Percentiles rank a stretch among this genome's conserved stretches.
Evolutionary conservation across 2,329 filamentous ascomycete genomes (phyloP).

Genomic region (Colletotrichum viniferum): DNA sequence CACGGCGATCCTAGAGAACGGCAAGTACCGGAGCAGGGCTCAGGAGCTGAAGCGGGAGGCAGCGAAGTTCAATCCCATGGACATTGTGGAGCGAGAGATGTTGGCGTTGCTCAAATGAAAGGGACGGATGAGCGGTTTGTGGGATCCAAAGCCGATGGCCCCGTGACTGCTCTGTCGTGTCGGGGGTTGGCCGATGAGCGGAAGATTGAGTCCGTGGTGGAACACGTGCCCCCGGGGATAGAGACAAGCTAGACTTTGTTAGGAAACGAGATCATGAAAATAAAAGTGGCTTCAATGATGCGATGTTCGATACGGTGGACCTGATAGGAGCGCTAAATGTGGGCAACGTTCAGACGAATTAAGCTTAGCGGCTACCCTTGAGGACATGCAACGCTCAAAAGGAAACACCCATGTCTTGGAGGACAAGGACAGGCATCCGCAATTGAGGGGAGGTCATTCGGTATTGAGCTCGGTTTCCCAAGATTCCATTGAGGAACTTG

Average conservation of each 20-base stretch:
- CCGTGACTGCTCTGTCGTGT: not conserved
- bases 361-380: not conserved
- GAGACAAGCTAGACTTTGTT: not conserved
- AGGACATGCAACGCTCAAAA: not conserved
- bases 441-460: not conserved
- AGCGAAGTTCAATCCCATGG: not conserved
- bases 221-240: not conserved
- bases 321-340: not conserved
- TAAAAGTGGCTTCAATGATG: constrained; percentile 5
- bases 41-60: constrained; percentile 22
- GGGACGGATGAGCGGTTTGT: not conserved
- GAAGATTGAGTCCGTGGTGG: not conserved
- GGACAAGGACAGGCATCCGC: not conserved
- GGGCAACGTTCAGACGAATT: not conserved
- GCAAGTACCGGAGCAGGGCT: constrained; percentile 31
- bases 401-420: not conserved
- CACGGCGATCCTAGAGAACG: constrained; percentile 31
- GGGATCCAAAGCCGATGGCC: not conserved
- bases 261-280: not conserved
- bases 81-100: not conserved
- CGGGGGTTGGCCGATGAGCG: not conserved
- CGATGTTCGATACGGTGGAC: not conserved
- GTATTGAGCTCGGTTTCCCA: not conserved
- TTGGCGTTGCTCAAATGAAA: not conserved
- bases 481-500: not conserved